Base-by-base conservation (phyloP, 108 stramenopile genomes). In the Licmophora abbreviata region DNA sequence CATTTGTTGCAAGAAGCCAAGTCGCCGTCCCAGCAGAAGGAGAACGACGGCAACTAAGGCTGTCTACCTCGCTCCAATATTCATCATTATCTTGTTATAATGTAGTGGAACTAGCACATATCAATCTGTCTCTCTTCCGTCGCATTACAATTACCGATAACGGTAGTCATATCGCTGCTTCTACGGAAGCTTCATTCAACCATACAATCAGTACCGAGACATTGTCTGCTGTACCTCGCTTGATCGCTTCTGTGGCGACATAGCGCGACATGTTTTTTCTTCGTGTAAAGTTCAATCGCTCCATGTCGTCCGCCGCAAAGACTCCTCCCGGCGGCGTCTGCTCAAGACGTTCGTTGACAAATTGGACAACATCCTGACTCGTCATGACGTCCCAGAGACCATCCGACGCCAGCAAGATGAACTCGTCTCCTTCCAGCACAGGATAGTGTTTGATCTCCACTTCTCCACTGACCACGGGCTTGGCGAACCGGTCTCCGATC, bases 361-460 rank as follows among this genome's bases (percentile, higher is more conserved):
- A 94, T 18, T 82, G 62, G 9, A 95, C 93, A 36, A 85, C 93
- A 56, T 98, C 95, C 61, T 96, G 80, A 50, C 84, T 93, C 9
- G 74, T 74, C 94, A 98, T 94, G 35, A 95, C 94, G 62, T 98
- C 97, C 95, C 95, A 98, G 20, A 98, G 53, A 0, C 97, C 97
- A 66, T 98, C 97, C 21, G 81, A 86, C 2, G 95, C 97, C 29
- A 98, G 43, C 1, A 92, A 20, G 20, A 81, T 48, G 34, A 69
- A 69, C 38, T 87, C 79, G 36, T 71, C 74, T 54, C 15, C 36
- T 42, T 73, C 79, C 9, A 48, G 43, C 7, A 88, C 49, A 20
- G 63, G 64, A 44, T 81, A 73, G 27, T 55, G 74, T 36, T 56
- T 50, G 30, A 97, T 79, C 31, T 97, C 95, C 1, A 79, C 79